Conservation (phyloP, 768 basidiomycete species). For the Saitozyma sp. region DNA sequence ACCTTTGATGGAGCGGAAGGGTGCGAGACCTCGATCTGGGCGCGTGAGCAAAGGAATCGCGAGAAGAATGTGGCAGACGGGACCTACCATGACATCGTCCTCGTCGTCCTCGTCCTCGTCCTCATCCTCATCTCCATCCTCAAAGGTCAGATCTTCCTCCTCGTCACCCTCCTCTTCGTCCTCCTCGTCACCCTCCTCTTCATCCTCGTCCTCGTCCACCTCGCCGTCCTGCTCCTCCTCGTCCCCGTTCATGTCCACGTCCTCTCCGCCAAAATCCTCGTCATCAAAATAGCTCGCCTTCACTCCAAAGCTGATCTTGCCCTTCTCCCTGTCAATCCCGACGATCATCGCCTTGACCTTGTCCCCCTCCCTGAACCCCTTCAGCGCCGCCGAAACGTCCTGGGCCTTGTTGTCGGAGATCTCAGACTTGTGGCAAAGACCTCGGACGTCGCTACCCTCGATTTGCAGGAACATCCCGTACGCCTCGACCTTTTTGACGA, state of each 20-base stretch:
- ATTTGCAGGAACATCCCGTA: conserved; percentile 94
- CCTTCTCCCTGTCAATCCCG: conserved; percentile 71
- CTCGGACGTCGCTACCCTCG: conserved; percentile 76
- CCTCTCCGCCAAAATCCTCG: conserved; percentile 48
- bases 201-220: conserved; percentile 35
- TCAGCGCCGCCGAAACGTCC: conserved; percentile 73
- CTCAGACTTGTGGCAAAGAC: conserved; percentile 93
- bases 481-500: conserved; percentile 75
- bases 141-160: conserved; percentile 51
- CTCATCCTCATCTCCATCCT: conserved; percentile 54
- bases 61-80: background rate
- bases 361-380: conserved; percentile 82
- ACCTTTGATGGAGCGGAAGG: conserved; percentile 28
- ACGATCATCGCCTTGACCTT: conserved; percentile 75
- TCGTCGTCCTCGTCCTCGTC: conserved; percentile 25
- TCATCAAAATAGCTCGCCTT: conserved; percentile 79
- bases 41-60: conserved; percentile 14
- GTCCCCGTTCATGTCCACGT: conserved; percentile 23
- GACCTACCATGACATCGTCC: conserved; percentile 19
- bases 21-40: conserved; percentile 10
- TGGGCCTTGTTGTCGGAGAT: conserved; percentile 83
- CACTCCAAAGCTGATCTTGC: conserved; percentile 75
- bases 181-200: conserved; percentile 55
- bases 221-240: conserved; percentile 46
- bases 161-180: conserved; percentile 55